Conservation (phyloP, 2,329 filamentous ascomycete genomes). For the Gremmenia infestans region DNA sequence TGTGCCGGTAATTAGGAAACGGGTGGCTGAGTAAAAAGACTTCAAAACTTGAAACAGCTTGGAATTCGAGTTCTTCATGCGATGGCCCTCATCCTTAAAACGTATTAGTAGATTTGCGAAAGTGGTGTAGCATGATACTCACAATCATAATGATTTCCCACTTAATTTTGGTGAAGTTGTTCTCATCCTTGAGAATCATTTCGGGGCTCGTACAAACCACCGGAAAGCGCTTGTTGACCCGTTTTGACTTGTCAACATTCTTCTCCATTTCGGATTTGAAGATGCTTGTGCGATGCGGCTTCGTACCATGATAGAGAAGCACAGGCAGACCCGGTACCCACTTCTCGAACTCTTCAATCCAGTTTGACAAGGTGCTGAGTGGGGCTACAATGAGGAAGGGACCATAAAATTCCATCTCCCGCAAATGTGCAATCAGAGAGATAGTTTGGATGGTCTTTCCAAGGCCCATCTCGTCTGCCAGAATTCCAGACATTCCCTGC, state of each 20-base stretch:
- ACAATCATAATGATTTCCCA: slow-evolving; percentile 98
- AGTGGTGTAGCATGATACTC: too few relatives aligned
- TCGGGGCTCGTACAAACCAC: slow-evolving; percentile 95
- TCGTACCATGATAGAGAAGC: slow-evolving; percentile 83
- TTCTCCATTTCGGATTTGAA: slow-evolving; percentile 66
- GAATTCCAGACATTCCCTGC: slow-evolving; percentile 59
- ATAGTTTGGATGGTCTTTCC: slow-evolving; percentile 53
- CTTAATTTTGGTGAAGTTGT: slow-evolving; percentile 73
- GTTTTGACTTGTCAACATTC: slow-evolving; percentile 53
- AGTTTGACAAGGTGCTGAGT: slow-evolving; percentile 87
- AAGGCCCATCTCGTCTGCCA: slow-evolving; percentile 58
- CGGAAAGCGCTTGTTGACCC: slow-evolving; percentile 65
- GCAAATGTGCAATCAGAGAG: slow-evolving; percentile 63
- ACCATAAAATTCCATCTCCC: slow-evolving; percentile 82
- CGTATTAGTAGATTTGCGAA: too few relatives aligned
- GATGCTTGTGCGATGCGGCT: slow-evolving; percentile 71
- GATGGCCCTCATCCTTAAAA: slow-evolving; percentile 92
- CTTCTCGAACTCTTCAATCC: slow-evolving; percentile 87
- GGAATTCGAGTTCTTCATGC: slow-evolving; percentile 95
- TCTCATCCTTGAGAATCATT: slow-evolving; percentile 87
- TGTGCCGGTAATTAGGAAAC: slow-evolving; percentile 89
- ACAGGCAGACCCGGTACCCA: slow-evolving; percentile 90
- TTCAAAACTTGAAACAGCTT: slow-evolving; percentile 84
- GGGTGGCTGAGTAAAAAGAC: slow-evolving; percentile 83
- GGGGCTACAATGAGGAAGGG: slow-evolving; percentile 90